Evolutionary conservation across 768 basidiomycete genomes (phyloP), one percentile per base, ranked within the genome.

Genomic region (Lentinula guzmanii): DNA sequence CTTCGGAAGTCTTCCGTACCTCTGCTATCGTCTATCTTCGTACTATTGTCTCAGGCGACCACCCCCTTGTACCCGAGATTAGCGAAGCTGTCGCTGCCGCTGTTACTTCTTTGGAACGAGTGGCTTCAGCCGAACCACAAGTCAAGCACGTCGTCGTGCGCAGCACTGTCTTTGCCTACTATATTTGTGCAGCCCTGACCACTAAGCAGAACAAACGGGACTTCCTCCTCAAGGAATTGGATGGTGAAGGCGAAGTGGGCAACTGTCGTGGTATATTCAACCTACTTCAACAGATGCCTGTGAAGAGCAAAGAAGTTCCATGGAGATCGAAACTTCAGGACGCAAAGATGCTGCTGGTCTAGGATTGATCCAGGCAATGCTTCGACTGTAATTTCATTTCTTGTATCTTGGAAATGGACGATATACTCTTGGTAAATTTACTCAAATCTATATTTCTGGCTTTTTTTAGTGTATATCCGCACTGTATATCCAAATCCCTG

Each of bases 141-240:
- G 73, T 77, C 45, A 74, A 79, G 52, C 78, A 79, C 46, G 77
- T 81, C 13, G 86, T 92, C 31, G 81, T 91, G 61, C 79, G 90
- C 42, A 90, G 86, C 73, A 90, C 90, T 31, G 89, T 92, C 65
- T 91, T 92, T 66, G 82, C 83, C 50, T 85, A 90, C 62, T 91
- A 86, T 67, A 80, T 93, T 56, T 83, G 83, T 63, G 90, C 90
- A 1, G 85, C 81, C 64, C 79, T 92, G 56, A 85, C 87, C 63
- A 83, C 86, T 68, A 75, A 82, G 56, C 62, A 39, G 3, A 58
- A 58, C 1, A 74, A 85, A 63, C 80, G 79, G 56, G 45, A 62
- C 2, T 75, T 77, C 63, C 74, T 92, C 13, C 64, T 72, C 28
- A 65, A 66, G 9, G 73, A 80, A 50, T 75, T 93, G 46, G 67